phyloP scores from a whole-genome alignment of 768 basidiomycete genomes.

The Exsudoporus frostii region DNA sequence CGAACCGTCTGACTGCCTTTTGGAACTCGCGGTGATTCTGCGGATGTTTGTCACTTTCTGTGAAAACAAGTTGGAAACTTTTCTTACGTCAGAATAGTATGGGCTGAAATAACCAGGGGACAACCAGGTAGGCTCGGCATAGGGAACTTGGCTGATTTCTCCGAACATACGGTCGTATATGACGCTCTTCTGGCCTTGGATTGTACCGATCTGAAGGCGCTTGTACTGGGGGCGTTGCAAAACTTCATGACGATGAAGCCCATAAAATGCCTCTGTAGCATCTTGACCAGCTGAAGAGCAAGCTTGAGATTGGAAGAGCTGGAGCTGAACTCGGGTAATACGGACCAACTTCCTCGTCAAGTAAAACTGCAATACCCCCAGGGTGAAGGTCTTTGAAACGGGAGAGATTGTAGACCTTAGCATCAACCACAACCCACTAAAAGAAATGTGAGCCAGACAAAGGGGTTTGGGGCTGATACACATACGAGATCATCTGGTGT shows the following conservation, averaged over 20 bases:
- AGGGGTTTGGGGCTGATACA: neutral
- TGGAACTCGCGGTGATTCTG: constrained; percentile 51
- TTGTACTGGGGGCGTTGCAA: constrained; percentile 70
- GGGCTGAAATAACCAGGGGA: constrained; percentile 62
- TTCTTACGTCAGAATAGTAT: constrained; percentile 62
- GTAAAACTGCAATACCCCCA: constrained; percentile 75
- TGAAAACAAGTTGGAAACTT: neutral
- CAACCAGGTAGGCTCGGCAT: constrained; percentile 87
- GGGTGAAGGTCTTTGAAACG: constrained; percentile 82
- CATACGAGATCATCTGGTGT: constrained; percentile 71
- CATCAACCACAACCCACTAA: constrained; percentile 82
- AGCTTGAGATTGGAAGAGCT: neutral
- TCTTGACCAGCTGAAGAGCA: constrained; percentile 68
- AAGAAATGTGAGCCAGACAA: neutral
- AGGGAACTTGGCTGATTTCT: constrained; percentile 71
- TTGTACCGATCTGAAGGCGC: constrained; percentile 70
- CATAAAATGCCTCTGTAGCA: constrained; percentile 83
- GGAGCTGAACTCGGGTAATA: neutral
- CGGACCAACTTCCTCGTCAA: constrained; percentile 74
- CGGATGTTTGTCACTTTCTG: constrained; percentile 6
- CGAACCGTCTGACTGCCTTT: constrained; percentile 51
- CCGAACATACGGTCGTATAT: constrained; percentile 53
- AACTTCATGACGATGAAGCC: constrained; percentile 84
- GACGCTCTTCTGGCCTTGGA: constrained; percentile 58
- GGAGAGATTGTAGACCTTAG: constrained; percentile 79